Percentiles rank a stretch among this genome's conserved stretches.
Evolutionary conservation across 2,329 filamentous ascomycete genomes (phyloP).

Genomic region (Beauveria varroae): DNA sequence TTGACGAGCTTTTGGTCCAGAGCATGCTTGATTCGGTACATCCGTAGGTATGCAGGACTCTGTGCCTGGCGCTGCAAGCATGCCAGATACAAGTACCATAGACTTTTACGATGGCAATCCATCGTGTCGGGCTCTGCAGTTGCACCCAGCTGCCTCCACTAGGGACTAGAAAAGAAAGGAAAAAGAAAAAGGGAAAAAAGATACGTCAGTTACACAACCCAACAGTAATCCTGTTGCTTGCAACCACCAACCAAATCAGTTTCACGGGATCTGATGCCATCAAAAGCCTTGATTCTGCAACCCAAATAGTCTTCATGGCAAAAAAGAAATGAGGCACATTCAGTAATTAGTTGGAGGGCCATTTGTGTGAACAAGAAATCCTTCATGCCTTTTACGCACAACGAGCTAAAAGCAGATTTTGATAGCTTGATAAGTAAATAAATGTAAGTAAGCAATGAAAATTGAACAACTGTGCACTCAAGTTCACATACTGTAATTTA

Average conservation of each 20-base stretch:
- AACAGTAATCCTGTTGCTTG: not conserved
- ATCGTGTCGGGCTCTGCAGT: not conserved
- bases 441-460: no score
- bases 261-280: no score
- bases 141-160: not conserved
- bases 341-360: no score
- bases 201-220: not conserved
- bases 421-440: no score
- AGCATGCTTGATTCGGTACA: not conserved
- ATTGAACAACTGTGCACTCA: no score
- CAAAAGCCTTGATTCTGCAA: no score
- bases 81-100: not conserved
- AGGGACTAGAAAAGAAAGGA: not conserved
- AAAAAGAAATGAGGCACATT: no score
- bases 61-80: not conserved
- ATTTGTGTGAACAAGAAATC: no score
- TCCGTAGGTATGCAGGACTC: conserved; percentile 1
- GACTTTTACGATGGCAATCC: not conserved
- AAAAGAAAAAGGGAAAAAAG: not conserved
- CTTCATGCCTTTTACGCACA: no score
- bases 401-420: no score
- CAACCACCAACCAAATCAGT: not conserved
- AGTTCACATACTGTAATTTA: no score
- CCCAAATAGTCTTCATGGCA: no score
- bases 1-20: not conserved